Conservation (phyloP, 768 basidiomycete genomes). For the Baorangia bicolor region DNA sequence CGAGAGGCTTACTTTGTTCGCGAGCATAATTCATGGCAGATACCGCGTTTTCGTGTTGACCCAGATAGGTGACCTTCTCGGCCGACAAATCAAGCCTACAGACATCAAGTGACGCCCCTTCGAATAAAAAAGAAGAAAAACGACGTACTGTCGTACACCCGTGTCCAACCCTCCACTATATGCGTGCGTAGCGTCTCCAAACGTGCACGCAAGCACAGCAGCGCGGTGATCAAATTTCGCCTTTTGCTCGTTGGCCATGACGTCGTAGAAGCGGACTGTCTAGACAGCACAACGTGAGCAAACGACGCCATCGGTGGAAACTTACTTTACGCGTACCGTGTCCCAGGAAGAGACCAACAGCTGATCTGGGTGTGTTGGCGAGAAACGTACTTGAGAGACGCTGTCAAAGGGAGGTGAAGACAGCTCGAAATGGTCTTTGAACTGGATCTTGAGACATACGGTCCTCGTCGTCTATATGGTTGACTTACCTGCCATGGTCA, state of each 20-base stretch:
- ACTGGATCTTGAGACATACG: neutral
- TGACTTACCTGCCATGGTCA: conserved; percentile 19
- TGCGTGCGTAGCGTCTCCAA: conserved; percentile 60
- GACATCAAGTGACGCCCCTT: neutral
- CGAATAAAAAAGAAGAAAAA: neutral
- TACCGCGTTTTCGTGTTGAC: conserved; percentile 78
- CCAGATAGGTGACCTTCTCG: conserved; percentile 71
- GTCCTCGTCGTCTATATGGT: too few relatives aligned
- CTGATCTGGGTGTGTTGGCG: conserved; percentile 74
- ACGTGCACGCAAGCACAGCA: conserved; percentile 82
- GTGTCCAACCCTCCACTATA: conserved; percentile 90
- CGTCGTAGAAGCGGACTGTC: conserved; percentile 60
- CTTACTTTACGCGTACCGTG: conserved; percentile 42
- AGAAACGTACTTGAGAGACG: conserved; percentile 77
- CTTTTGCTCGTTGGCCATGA: conserved; percentile 59
- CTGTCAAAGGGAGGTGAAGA: conserved; percentile 81
- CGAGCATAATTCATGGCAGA: conserved; percentile 72
- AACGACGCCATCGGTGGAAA: conserved; percentile 10
- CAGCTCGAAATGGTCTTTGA: conserved; percentile 42
- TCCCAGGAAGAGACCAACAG: conserved; percentile 92
- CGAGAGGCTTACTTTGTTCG: conserved; percentile 53
- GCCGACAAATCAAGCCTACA: conserved; percentile 67
- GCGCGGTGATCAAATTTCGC: conserved; percentile 88
- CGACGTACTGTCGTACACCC: conserved; percentile 67
- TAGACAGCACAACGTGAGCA: conserved; percentile 38